phyloP scores from a whole-genome alignment of 2,329 filamentous ascomycete genomes.

The Fusarium heterosporum region DNA sequence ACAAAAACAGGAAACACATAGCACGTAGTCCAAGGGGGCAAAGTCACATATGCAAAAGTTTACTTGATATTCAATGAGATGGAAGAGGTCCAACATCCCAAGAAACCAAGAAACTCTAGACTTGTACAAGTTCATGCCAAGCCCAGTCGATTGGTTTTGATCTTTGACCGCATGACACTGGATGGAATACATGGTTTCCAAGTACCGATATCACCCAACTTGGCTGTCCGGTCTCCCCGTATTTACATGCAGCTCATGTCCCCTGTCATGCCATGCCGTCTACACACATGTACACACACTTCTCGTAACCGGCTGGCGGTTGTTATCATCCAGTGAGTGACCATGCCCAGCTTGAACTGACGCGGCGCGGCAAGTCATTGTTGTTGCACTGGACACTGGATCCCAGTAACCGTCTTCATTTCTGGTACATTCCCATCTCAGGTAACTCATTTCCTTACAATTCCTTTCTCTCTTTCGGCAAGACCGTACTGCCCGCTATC shows the following conservation, averaged over 20 bases:
- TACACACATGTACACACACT: too few species aligned
- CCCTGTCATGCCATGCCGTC: not conserved
- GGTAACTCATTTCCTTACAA: constrained; percentile 28
- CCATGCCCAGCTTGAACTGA: constrained; percentile 10
- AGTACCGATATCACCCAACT: constrained; percentile 8
- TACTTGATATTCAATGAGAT: not conserved
- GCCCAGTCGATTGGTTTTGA: constrained; percentile 17
- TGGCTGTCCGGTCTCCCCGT: constrained; percentile 7
- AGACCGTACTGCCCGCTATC: too few species aligned
- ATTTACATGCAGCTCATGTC: constrained; percentile 17
- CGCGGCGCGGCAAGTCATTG: constrained; percentile 14
- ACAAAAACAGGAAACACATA: constrained; percentile 6
- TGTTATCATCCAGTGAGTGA: constrained; percentile 26
- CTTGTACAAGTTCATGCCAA: constrained; percentile 26
- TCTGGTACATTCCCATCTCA: constrained; percentile 28
- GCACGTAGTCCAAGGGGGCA: constrained; percentile 5
- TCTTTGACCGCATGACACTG: constrained; percentile 22
- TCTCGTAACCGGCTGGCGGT: constrained; percentile 19
- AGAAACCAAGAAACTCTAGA: not conserved
- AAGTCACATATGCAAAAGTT: not conserved
- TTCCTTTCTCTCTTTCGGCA: constrained; percentile 5
- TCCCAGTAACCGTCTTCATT: constrained; percentile 12
- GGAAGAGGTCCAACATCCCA: not conserved
- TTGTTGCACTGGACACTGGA: not conserved
- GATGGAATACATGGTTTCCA: not conserved